phyloP scores from a whole-genome alignment of 768 basidiomycete species.

The Rhodotorula babjevae region DNA sequence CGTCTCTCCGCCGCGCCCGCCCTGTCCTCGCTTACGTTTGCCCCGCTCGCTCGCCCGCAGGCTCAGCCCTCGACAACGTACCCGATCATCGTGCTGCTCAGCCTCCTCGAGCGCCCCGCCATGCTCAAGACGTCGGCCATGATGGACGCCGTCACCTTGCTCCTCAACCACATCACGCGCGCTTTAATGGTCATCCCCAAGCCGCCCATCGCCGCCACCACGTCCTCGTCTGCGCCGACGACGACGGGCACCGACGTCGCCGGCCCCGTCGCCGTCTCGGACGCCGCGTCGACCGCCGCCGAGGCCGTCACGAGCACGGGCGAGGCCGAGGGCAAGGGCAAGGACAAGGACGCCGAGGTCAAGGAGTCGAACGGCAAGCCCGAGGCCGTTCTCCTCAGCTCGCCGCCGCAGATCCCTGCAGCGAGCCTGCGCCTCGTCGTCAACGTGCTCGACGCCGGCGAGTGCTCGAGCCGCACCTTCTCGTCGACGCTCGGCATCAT shows the following conservation, averaged over 20 bases:
- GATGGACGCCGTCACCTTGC: conserved; percentile 83
- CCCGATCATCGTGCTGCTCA: conserved; percentile 74
- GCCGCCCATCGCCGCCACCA: conserved; percentile 24
- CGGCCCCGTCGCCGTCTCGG: not conserved
- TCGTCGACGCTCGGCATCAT: conserved; percentile 86
- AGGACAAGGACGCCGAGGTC: conserved; percentile 48
- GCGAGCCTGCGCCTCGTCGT: conserved; percentile 82
- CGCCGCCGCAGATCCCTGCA: conserved; percentile 78
- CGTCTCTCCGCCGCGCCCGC: too few species aligned
- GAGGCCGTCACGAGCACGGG: not conserved
- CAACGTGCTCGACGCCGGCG: conserved; percentile 93
- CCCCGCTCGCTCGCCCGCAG: not conserved
- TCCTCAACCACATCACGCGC: conserved; percentile 82
- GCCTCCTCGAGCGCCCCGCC: conserved; percentile 77
- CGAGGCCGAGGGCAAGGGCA: not conserved
- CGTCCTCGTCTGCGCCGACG: too few species aligned
- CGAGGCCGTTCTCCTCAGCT: conserved; percentile 53
- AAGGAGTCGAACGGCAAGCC: conserved; percentile 40
- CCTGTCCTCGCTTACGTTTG: not conserved
- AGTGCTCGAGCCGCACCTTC: conserved; percentile 95
- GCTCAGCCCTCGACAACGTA: conserved; percentile 27
- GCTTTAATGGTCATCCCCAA: conserved; percentile 60
- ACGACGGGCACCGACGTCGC: not conserved
- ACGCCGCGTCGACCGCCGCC: not conserved
- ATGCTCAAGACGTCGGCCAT: conserved; percentile 81